A percentile compares a stretch with the other conserved stretches of the same genome.
Conservation (phyloP, 495 filamentous ascomycete species). For the Bacidia rubella region DNA sequence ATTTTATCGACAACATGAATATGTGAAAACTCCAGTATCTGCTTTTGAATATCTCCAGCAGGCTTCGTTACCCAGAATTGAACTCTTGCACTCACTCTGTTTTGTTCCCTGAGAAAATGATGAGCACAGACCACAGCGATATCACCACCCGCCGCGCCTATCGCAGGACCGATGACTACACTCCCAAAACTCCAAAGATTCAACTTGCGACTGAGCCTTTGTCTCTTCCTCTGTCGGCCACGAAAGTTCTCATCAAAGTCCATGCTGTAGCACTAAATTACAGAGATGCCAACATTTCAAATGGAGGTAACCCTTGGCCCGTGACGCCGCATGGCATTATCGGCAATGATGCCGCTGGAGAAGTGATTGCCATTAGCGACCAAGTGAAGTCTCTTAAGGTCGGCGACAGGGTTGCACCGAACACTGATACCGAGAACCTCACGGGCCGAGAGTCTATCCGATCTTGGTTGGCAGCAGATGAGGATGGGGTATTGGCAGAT, state of each 20-base stretch:
- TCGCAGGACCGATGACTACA: not conserved
- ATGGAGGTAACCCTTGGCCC: constrained; percentile 28
- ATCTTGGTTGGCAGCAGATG: constrained; percentile 26
- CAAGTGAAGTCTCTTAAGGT: constrained; percentile 18
- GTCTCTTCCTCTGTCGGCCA: constrained; percentile 14
- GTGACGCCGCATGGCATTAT: constrained; percentile 23
- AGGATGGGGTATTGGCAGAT: constrained; percentile 28
- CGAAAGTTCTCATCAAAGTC: constrained; percentile 27
- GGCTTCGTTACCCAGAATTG: no score
- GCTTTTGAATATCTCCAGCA: no score
- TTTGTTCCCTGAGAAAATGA: no score
- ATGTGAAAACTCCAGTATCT: no score
- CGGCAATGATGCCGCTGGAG: constrained; percentile 26
- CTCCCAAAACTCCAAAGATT: not conserved
- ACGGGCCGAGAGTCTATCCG: constrained; percentile 16
- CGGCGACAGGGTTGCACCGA: constrained; percentile 24
- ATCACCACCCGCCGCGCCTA: not conserved
- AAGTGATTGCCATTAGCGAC: constrained; percentile 25
- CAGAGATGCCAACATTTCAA: constrained; percentile 28
- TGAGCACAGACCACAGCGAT: not conserved
- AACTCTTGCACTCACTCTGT: no score
- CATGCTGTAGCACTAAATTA: constrained; percentile 33
- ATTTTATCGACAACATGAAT: no score
- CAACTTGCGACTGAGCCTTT: not conserved
- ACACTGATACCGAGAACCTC: constrained; percentile 23